These are phyloP conservation scores for Puccinia horiana DNA, from an alignment of 1,284 basidiomycete genomes.

Conservation along the genomic window DNA sequence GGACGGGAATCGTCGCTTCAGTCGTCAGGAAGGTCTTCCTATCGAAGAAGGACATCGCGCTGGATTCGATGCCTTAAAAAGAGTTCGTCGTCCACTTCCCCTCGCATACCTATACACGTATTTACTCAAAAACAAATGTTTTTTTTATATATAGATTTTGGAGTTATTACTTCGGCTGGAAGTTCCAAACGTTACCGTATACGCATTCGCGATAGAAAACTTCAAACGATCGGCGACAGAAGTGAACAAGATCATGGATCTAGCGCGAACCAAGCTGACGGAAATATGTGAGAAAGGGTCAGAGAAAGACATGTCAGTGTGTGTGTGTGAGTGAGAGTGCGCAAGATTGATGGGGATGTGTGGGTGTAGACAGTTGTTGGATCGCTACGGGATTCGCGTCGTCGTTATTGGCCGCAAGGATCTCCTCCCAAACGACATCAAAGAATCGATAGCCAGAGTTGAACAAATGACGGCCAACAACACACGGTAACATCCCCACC, in stretches of 20 bases:
- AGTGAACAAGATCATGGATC: conserved; percentile 80
- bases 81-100: conserved; percentile 62
- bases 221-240: conserved; percentile 86
- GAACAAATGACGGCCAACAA: conserved; percentile 79
- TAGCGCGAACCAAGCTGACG: conserved; percentile 77
- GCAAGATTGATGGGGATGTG: no score
- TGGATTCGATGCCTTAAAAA: conserved; percentile 78
- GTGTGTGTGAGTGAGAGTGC: no score
- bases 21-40: conserved; percentile 68
- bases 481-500: conserved; percentile 62
- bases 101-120: conserved; percentile 2
- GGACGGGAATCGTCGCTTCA: conserved; percentile 95
- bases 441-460: conserved; percentile 70
- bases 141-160: conserved; percentile 66
- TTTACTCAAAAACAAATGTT: conserved; percentile 33
- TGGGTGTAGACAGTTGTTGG: conserved; percentile 65
- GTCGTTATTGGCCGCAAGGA: conserved; percentile 76
- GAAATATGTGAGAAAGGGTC: conserved; percentile 76
- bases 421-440: conserved; percentile 76
- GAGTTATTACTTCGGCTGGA: conserved; percentile 76
- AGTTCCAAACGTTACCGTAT: conserved; percentile 82
- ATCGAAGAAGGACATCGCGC: conserved; percentile 77
- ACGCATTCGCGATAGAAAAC: conserved; percentile 96
- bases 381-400: conserved; percentile 79
- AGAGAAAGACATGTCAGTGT: not conserved